Percentiles rank a stretch among this genome's conserved stretches.
These are phyloP conservation scores for Ensete ventricosum DNA, from an alignment of 176 grass and related monocot genomes.

Conservation along the genomic window DNA sequence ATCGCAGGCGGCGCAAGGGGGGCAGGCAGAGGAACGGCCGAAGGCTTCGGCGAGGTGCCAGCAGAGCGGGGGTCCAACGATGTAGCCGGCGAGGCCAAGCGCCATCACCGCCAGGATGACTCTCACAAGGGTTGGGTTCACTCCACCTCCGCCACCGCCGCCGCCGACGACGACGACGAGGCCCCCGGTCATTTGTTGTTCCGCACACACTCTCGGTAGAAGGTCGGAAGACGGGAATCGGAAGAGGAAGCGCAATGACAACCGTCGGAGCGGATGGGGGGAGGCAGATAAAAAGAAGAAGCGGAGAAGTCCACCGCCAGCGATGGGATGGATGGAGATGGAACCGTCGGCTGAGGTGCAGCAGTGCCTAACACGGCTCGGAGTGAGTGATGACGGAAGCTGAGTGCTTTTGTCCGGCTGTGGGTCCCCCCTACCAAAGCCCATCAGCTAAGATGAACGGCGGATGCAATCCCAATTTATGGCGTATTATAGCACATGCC, in stretches of 20 bases:
- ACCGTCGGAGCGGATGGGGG: not conserved
- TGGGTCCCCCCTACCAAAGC: too few species aligned
- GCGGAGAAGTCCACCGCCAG: not conserved
- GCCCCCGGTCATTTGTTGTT: constrained; percentile 37
- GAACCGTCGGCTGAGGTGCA: not conserved
- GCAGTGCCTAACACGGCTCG: not conserved
- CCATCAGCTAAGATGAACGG: too few species aligned
- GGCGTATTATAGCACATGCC: too few species aligned
- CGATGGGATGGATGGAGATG: not conserved
- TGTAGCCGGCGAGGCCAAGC: constrained; percentile 69
- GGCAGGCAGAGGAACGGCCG: constrained; percentile 31
- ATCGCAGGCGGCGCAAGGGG: constrained; percentile 56
- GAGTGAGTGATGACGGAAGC: too few species aligned
- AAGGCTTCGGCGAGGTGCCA: constrained; percentile 76
- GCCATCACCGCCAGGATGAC: constrained; percentile 50
- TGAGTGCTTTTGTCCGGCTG: too few species aligned
- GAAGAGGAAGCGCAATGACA: not conserved
- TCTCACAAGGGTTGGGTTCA: constrained; percentile 47
- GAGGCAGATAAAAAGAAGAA: not conserved
- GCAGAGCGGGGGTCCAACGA: constrained; percentile 85
- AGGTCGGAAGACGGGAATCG: not conserved
- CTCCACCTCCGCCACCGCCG: not conserved
- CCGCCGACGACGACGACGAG: constrained; percentile 1
- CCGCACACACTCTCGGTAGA: not conserved
- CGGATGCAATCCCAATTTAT: too few species aligned